These are phyloP conservation scores for Uronychia setigera DNA, from an alignment of 73 alveolate species.

Conservation along the genomic window DNA sequence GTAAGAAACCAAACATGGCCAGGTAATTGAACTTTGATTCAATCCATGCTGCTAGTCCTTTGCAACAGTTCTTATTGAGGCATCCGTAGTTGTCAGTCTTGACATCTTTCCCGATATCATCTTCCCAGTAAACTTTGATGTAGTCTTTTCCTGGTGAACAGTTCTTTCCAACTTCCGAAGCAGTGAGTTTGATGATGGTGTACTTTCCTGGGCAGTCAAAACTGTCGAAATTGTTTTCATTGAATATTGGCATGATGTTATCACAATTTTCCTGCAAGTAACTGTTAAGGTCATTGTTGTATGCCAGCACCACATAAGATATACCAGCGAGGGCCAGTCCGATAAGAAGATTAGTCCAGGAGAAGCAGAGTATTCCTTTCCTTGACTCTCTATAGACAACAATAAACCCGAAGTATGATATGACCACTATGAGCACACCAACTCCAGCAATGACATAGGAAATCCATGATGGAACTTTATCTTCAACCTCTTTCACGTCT, in stretches of 20 bases:
- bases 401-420: not conserved
- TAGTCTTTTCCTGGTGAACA: not conserved
- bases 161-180: not conserved
- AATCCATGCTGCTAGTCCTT: not conserved
- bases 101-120: not conserved
- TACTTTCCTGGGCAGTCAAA: not conserved
- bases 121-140: not conserved
- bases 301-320: not conserved
- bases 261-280: not conserved
- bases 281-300: not conserved
- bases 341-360: not conserved
- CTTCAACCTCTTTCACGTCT: not conserved
- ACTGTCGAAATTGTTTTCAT: not conserved
- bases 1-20: conserved; percentile 4
- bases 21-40: not conserved
- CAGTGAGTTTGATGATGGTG: not conserved
- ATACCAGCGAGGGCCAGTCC: not conserved
- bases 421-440: not conserved
- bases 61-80: conserved; percentile 6
- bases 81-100: not conserved
- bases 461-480: not conserved
- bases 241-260: not conserved
- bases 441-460: not conserved
- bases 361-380: not conserved
- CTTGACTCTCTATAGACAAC: not conserved